phyloP scores from a whole-genome alignment of 306 rosid species.

The Ammopiptanthus mongolicus region DNA sequence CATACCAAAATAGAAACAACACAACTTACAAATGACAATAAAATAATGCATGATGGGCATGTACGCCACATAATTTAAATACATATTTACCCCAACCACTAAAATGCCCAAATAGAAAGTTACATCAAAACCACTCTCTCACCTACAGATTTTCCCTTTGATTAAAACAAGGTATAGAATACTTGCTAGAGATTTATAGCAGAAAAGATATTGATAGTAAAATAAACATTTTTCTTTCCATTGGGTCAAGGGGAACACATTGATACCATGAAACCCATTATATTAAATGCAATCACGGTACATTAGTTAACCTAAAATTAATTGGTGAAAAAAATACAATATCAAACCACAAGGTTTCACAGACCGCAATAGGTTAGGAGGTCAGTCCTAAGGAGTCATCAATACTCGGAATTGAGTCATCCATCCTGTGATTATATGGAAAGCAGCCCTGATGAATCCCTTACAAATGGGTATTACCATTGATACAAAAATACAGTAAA shows the following conservation, averaged over 20 bases:
- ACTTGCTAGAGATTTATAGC: too few relatives aligned
- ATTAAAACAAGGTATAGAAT: too few relatives aligned
- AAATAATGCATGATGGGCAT: too few relatives aligned
- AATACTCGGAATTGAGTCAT: conserved; percentile 38
- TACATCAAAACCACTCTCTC: too few relatives aligned
- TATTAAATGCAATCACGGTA: conserved; percentile 27
- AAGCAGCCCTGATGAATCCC: conserved; percentile 33
- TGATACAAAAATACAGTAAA: not conserved
- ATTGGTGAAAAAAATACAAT: conserved; percentile 22
- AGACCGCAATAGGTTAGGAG: conserved; percentile 54
- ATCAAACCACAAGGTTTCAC: conserved; percentile 55
- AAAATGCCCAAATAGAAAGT: too few relatives aligned
- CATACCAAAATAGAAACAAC: too few relatives aligned
- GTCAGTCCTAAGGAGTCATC: conserved; percentile 58
- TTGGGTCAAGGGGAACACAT: not conserved
- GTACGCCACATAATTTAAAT: too few relatives aligned
- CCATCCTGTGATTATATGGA: conserved; percentile 37
- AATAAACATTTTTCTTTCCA: too few relatives aligned
- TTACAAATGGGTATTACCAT: conserved; percentile 43
- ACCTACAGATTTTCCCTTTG: too few relatives aligned
- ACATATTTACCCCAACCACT: too few relatives aligned
- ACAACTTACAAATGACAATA: too few relatives aligned
- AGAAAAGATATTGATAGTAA: too few relatives aligned
- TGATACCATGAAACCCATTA: conserved; percentile 24
- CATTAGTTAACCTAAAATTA: conserved; percentile 31